Conservation (phyloP, 169 alveolate species). For the Hepatocystis sp. region DNA sequence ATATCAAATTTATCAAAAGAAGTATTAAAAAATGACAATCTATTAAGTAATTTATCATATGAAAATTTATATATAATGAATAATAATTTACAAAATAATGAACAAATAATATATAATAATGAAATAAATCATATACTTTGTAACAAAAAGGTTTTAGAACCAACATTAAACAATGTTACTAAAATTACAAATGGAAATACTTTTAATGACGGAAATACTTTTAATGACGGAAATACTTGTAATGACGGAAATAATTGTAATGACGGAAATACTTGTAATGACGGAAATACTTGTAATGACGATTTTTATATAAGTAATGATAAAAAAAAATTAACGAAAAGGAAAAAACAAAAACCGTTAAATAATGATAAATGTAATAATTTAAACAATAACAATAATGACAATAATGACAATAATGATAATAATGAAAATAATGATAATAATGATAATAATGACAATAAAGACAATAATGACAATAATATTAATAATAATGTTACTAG, state of each 20-base stretch:
- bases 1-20: slow-evolving; percentile 31
- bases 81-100: neutral
- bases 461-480: slow-evolving; percentile 1
- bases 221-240: too few species aligned
- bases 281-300: too few species aligned
- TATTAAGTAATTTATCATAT: slow-evolving; percentile 20
- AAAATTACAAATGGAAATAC: too few species aligned
- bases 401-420: neutral
- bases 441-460: neutral
- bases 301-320: too few species aligned
- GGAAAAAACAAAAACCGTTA: slow-evolving; percentile 6
- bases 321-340: slow-evolving; percentile 3
- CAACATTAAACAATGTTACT: too few species aligned
- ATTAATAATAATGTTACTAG: slow-evolving; percentile 4
- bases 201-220: too few species aligned
- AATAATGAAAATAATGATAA: too few species aligned
- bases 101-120: neutral
- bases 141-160: too few species aligned
- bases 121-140: too few species aligned
- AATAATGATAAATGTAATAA: neutral
- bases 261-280: too few species aligned
- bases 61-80: neutral
- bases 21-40: slow-evolving; percentile 12
- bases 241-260: too few species aligned
- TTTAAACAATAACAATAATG: neutral